Evolutionary conservation across 805 yeast species (phyloP), one percentile per base, ranked within the genome.

Genomic region (Barnettozyma wickerhamii): DNA sequence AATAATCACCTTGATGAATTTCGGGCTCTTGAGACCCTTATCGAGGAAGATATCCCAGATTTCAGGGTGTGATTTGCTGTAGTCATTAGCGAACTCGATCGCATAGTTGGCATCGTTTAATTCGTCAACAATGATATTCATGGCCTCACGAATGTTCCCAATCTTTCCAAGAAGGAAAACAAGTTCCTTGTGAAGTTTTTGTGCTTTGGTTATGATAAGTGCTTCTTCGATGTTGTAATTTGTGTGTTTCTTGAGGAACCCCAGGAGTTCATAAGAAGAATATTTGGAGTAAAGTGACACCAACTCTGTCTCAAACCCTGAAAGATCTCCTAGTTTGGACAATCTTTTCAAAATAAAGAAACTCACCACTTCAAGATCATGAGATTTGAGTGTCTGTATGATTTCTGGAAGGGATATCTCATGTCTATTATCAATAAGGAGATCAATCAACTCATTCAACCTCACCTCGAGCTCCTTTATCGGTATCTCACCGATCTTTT

Each of bases 41-140:
- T 77, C 79, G 10, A 91, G 63, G 46, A 91, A 68, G 34, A 79
- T 77, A 31, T 79, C 79, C 95, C 96, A 89, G 10, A 88, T 64
- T n/a, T 86, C 95, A 18, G 68, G 60, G 51, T 88, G 95, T 10
- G n/a, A 31, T 23, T 24, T 28, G 37, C 79, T 77, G 44, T 76
- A 71, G 35, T 73, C 76, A 10, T 71, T 71, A 1, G 90, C 93
- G 69, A 89, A 93, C 14, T 71, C 72, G 19, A 93, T 84, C 0
- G 98, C 98, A 48, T 75, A 70, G 30, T 74, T 73, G 0, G 96
- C 91, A 56, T 91, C 93, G 40, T 81, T 72, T 38, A 90, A 63
- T 50, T 85, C 74, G 48, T 85, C 83, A 30, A 89, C 79, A 13
- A 93, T 88, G 32, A 93, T 66, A 42, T 69, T 73, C 51, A 91